A percentile compares a stretch with the other conserved stretches of the same genome.
Evolutionary conservation across 1,139 yeast species (phyloP).

Genomic region (Suhomyces choctaworum): DNA sequence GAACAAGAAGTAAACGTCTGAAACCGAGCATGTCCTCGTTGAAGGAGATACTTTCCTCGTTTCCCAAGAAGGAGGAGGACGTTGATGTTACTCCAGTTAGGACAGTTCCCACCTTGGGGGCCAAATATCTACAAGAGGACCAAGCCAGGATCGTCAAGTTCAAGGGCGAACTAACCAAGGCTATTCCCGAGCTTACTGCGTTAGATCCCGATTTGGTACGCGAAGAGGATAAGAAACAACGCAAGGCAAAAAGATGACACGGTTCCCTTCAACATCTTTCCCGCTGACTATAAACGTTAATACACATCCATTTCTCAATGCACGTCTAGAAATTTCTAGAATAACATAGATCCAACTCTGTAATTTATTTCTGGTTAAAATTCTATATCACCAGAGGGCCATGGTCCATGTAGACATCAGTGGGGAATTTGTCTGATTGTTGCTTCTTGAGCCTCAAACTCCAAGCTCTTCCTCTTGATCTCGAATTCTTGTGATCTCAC

Average conservation of each 20-base stretch:
- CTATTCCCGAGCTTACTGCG: conserved; percentile 31
- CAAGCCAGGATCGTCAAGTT: conserved; percentile 7
- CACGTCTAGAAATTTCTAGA: no score
- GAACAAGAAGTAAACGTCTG: conserved; percentile 14
- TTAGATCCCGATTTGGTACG: conserved; percentile 33
- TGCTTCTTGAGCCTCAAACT: conserved; percentile 64
- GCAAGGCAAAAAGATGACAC: conserved; percentile 22
- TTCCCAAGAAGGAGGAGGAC: conserved; percentile 7
- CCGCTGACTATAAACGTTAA: no score
- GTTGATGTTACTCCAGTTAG: background rate
- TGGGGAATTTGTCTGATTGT: conserved; percentile 50
- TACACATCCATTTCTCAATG: no score
- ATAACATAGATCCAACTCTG: no score
- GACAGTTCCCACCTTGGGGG: background rate
- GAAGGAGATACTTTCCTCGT: conserved; percentile 5
- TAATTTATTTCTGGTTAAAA: no score
- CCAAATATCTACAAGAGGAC: conserved; percentile 9
- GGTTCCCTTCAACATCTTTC: no score
- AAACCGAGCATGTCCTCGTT: background rate
- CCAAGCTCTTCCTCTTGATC: conserved; percentile 53
- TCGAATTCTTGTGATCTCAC: conserved; percentile 55
- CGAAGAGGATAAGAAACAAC: conserved; percentile 22
- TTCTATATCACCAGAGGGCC: no score
- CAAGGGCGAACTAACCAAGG: conserved; percentile 10
- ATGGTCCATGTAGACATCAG: no score